Evolutionary conservation across 306 rosid genomes (phyloP), one percentile per base, ranked within the genome.

Genomic region (Quercus cerris): DNA sequence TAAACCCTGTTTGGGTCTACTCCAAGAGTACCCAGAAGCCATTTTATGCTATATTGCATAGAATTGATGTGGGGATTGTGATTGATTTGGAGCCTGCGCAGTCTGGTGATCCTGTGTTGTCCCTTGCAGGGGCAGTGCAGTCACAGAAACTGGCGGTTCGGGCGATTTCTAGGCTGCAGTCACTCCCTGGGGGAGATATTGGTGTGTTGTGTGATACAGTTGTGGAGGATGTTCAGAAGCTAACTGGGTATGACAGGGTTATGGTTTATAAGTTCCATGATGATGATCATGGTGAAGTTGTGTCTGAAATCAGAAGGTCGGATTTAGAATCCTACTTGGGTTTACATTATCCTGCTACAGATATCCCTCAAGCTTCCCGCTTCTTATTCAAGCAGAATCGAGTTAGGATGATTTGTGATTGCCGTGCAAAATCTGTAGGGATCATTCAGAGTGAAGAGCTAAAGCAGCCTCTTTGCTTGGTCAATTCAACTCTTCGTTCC

Each of bases 211-310:
- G 93, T 64, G 98, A 94, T 55, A 81, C 84, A 0, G 93, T 94
- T 62, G 94, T 90, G 69, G 96, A 92, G 55, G 90, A 88, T 75
- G 93, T 94, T 56, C 94, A 88, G 66, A 89, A 90, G 84, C 92
- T 92, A 31, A 92, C 98, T 3, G 96, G 97, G 19, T 94, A 92
- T 80, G 97, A 92, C 13, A 88, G 98, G 78, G 97, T 92, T 56
- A 92, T 94, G 97, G 92, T 90, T n/a, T 94, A 92, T 62, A 92
- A 80, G 85, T 92, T 94, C 75, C 97, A 90, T 58, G 94, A 92
- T 5, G 98, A 92, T 81, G 97, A 91, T 66, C 98, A 94, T 64
- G 98, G 98, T 46, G 97, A 94, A 80, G 93, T 94, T 73, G 82
- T 94, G n/a, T 83, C 97, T 35, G 97, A 94, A 80, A 89, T 88